phyloP scores from a whole-genome alignment of 352 stramenopile species.

The Sclerospora graminicola region DNA sequence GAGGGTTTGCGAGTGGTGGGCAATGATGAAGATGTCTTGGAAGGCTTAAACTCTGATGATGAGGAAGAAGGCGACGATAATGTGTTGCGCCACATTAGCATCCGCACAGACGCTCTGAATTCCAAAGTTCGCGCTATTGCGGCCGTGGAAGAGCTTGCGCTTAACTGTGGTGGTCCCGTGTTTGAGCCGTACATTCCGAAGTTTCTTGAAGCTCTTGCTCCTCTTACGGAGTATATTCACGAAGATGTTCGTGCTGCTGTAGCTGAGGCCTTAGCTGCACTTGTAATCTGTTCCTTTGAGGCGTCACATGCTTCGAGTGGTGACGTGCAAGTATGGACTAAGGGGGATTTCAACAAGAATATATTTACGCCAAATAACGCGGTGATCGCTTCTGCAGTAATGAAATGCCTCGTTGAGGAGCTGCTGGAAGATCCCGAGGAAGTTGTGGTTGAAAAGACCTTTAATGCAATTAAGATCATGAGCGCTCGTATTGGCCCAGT shows the following conservation, averaged over 20 bases:
- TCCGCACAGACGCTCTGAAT: slow-evolving; percentile 78
- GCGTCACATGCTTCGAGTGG: slow-evolving; percentile 54
- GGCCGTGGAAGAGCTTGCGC: slow-evolving; percentile 73
- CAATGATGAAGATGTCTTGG: slow-evolving; percentile 58
- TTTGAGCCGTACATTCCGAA: slow-evolving; percentile 81
- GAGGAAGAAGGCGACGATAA: slow-evolving; percentile 67
- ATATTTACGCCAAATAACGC: slow-evolving; percentile 72
- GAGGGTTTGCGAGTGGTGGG: slow-evolving; percentile 67
- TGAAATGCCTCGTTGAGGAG: slow-evolving; percentile 68
- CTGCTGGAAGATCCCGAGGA: slow-evolving; percentile 75
- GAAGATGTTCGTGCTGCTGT: slow-evolving; percentile 77
- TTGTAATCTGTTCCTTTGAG: slow-evolving; percentile 83
- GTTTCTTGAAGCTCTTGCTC: slow-evolving; percentile 70
- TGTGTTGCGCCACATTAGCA: slow-evolving; percentile 72
- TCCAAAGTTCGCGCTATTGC: slow-evolving; percentile 76
- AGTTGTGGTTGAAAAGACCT: slow-evolving; percentile 91
- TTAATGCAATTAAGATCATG: slow-evolving; percentile 94
- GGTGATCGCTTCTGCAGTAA: slow-evolving; percentile 63
- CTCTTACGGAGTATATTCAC: slow-evolving; percentile 81
- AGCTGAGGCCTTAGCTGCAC: slow-evolving; percentile 61
- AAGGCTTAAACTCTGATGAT: slow-evolving; percentile 72
- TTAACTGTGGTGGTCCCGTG: slow-evolving; percentile 59
- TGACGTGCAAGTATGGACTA: slow-evolving; percentile 79
- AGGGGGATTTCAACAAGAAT: slow-evolving; percentile 75
- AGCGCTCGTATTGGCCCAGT: slow-evolving; percentile 87